Conservation (phyloP, 495 filamentous ascomycete genomes). For the Penicillium manginii region DNA sequence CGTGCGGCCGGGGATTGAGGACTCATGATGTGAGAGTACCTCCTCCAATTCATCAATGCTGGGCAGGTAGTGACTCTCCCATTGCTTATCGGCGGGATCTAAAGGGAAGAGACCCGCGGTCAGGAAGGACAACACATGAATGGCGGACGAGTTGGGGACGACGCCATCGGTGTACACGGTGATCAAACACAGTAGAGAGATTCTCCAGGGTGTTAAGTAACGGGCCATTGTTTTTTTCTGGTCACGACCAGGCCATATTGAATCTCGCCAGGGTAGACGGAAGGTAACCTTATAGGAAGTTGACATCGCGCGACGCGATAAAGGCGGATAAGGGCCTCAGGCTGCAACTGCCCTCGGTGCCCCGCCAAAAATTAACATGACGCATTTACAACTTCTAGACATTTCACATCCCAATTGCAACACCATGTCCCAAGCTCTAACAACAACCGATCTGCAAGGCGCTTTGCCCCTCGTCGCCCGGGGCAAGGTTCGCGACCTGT, state of each 20-base stretch:
- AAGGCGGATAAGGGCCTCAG: slow-evolving; percentile 29
- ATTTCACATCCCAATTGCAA: slow-evolving; percentile 16
- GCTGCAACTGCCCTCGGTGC: slow-evolving; percentile 19
- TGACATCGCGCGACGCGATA: slow-evolving; percentile 20
- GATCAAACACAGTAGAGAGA: slow-evolving; percentile 79
- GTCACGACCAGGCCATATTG: slow-evolving; percentile 21
- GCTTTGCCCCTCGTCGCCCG: slow-evolving; percentile 59
- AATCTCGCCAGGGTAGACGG: background rate
- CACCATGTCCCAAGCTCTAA: slow-evolving; percentile 52
- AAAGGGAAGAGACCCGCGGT: slow-evolving; percentile 68
- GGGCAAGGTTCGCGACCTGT: slow-evolving; percentile 86
- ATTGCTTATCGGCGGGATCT: slow-evolving; percentile 41
- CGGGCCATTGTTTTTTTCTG: slow-evolving; percentile 60
- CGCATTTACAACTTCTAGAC: slow-evolving; percentile 13
- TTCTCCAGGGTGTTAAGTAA: slow-evolving; percentile 83
- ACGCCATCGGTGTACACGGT: slow-evolving; percentile 76
- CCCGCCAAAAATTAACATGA: slow-evolving; percentile 31
- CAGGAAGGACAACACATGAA: slow-evolving; percentile 88
- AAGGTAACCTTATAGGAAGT: background rate
- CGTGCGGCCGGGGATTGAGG: slow-evolving; percentile 74
- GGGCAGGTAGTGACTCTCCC: slow-evolving; percentile 53
- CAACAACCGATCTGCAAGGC: slow-evolving; percentile 56
- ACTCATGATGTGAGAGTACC: slow-evolving; percentile 60
- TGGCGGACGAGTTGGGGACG: slow-evolving; percentile 73
- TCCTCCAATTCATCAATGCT: slow-evolving; percentile 70